Percentiles rank a stretch among this genome's conserved stretches.
Conservation (phyloP, 495 filamentous ascomycete genomes). For the Xylaria castorea region DNA sequence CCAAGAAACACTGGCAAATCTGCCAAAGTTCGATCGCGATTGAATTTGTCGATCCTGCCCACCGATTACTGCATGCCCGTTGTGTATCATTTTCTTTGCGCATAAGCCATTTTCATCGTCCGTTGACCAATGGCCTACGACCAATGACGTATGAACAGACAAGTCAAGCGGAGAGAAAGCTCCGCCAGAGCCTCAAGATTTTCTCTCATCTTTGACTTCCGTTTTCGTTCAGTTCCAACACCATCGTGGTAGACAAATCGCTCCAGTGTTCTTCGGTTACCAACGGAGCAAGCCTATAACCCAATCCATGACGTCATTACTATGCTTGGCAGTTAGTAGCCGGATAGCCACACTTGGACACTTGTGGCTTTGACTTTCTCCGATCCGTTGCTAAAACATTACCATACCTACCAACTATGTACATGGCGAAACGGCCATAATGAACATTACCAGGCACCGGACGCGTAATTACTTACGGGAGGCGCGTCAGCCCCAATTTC, state of each 20-base stretch:
- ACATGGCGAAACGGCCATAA: too few species aligned
- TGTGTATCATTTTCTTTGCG: neutral
- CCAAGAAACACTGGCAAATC: neutral
- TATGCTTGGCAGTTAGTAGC: neutral
- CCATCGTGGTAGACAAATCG: neutral
- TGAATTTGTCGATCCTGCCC: slow-evolving; percentile 16
- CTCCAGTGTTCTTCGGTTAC: neutral
- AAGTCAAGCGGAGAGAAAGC: slow-evolving; percentile 6
- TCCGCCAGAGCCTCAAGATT: slow-evolving; percentile 23
- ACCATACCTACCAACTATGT: neutral
- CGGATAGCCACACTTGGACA: neutral
- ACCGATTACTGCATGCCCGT: neutral
- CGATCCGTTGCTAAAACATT: neutral
- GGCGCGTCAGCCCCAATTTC: neutral
- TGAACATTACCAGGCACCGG: neutral
- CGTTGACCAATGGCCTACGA: neutral
- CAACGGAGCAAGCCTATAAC: neutral
- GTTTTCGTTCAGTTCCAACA: neutral
- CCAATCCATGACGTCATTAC: neutral
- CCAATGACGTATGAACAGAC: neutral
- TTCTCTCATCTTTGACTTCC: neutral
- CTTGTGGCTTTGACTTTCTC: neutral
- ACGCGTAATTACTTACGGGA: neutral
- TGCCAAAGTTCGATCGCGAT: slow-evolving; percentile 14
- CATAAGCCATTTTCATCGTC: neutral